Percentiles rank a stretch among this genome's conserved stretches.
phyloP scores from a whole-genome alignment of 2,329 filamentous ascomycete species.

The Tolypocladium cylindrosporum region DNA sequence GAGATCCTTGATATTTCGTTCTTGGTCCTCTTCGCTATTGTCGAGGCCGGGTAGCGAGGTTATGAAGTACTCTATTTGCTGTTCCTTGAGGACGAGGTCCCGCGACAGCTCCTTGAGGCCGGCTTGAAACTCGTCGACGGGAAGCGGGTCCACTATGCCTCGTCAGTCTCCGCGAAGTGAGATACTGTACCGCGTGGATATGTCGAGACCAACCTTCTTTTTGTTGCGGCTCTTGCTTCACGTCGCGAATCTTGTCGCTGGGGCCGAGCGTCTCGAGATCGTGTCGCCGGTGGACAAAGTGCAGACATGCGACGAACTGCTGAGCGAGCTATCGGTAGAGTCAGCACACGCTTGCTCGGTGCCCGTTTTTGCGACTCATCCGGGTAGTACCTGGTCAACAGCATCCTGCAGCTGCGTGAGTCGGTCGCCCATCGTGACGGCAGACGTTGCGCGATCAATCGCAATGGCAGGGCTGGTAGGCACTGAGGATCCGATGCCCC shows the following conservation, averaged over 20 bases:
- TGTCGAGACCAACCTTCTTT: conserved; percentile 34
- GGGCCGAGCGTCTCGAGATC: conserved; percentile 50
- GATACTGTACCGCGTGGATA: background rate
- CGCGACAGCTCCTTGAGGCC: conserved; percentile 64
- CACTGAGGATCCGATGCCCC: background rate
- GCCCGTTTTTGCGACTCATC: background rate
- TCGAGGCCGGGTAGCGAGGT: conserved; percentile 67
- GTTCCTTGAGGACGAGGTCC: conserved; percentile 69
- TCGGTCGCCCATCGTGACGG: conserved; percentile 54
- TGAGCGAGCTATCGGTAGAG: conserved; percentile 44
- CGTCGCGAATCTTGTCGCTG: conserved; percentile 48
- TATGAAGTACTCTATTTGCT: conserved; percentile 73
- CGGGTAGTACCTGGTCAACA: conserved; percentile 58
- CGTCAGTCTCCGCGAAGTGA: background rate
- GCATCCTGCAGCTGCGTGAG: conserved; percentile 80
- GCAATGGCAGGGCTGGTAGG: background rate
- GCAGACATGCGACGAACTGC: conserved; percentile 57
- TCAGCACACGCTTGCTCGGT: background rate
- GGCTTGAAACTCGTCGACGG: conserved; percentile 53
- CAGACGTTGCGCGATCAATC: background rate
- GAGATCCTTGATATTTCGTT: conserved; percentile 53
- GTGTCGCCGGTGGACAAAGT: conserved; percentile 59
- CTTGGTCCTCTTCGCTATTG: conserved; percentile 68
- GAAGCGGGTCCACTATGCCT: conserved; percentile 46
- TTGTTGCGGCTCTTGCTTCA: conserved; percentile 42